Percentiles rank a stretch among this genome's conserved stretches.
Conservation (phyloP, 1,139 yeast species). For the Hyphopichia wangnamkhiaoensis region DNA sequence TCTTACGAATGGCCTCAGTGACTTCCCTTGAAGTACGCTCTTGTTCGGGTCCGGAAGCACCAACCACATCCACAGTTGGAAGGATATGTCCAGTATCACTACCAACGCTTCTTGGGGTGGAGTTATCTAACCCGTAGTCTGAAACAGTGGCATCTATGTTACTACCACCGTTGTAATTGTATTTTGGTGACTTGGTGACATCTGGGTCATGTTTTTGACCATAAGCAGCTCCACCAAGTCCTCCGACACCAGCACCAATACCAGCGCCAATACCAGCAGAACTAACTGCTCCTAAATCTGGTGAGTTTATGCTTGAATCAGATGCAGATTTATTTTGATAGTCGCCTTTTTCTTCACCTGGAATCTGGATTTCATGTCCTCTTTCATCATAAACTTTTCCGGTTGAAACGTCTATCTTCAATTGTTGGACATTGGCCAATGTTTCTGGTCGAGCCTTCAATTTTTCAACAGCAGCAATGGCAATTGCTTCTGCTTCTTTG, state of each 20-base stretch:
- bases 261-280: conserved; percentile 8
- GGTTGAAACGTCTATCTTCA: conserved; percentile 31
- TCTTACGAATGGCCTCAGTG: conserved; percentile 9
- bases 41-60: conserved; percentile 13
- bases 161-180: conserved; percentile 1
- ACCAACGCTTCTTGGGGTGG: conserved; percentile 8
- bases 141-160: not conserved
- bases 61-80: conserved; percentile 13
- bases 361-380: conserved; percentile 15
- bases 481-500: conserved; percentile 28
- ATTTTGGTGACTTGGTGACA: conserved; percentile 3
- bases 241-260: conserved; percentile 8
- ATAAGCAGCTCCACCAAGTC: not conserved
- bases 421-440: conserved; percentile 24
- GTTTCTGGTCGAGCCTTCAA: conserved; percentile 29
- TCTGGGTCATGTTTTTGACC: not conserved
- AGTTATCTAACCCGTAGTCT: conserved; percentile 1
- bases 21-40: conserved; percentile 11
- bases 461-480: conserved; percentile 29
- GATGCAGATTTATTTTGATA: not conserved
- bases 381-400: conserved; percentile 35
- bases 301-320: conserved; percentile 1
- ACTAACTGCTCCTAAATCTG: conserved; percentile 8
- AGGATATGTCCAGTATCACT: conserved; percentile 5
- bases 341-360: not conserved